Evolutionary conservation across 306 rosid species (phyloP), one percentile per base, ranked within the genome.

Genomic region (Comarum palustre): DNA sequence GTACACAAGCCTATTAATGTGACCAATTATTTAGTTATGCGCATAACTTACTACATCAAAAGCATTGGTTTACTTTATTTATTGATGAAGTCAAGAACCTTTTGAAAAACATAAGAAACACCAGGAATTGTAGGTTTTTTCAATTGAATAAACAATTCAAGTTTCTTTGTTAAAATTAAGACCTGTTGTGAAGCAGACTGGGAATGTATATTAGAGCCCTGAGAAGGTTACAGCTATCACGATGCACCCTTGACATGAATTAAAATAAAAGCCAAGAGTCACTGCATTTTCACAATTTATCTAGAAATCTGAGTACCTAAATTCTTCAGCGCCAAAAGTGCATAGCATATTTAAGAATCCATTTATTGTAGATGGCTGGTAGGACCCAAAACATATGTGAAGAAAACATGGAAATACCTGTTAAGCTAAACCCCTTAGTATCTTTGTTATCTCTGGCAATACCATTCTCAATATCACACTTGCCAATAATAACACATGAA

Each of bases 401-500:
- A 29, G n/a, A 68, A 71, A 55, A 64, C 7, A 70, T 4, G 45
- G 67, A 2, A 69, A 2, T 41, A 86, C 90, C 87, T 1, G 82
- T 76, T 72, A 86, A 76, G 70, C 71, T 86, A 66, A 78, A 77
- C 55, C 86, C 84, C 71, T 73, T 83, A 25, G 87, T 86, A 78
- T 86, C 80, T 51, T 4, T 25, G 27, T 29, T 16, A 68, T 86
- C 87, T 11, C 10, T 4, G 24, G 87, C 87, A 36, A 73, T 16
- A 15, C 73, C 27, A 74, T 69, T 72, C 43, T 61, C 63, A 76
- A 86, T 66, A 79, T 86, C 90, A n/a, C 85, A 77, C 87, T 84
- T 89, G 68, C 92, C 96, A 29, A 89, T 82, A 41, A 87, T 8
- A 64, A 89, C 79, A 76, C 96, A 87, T 13, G 92, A 77, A 22